Conservation (phyloP, 2,329 filamentous ascomycete genomes). For the Hawksworthiomyces lignivorus region DNA sequence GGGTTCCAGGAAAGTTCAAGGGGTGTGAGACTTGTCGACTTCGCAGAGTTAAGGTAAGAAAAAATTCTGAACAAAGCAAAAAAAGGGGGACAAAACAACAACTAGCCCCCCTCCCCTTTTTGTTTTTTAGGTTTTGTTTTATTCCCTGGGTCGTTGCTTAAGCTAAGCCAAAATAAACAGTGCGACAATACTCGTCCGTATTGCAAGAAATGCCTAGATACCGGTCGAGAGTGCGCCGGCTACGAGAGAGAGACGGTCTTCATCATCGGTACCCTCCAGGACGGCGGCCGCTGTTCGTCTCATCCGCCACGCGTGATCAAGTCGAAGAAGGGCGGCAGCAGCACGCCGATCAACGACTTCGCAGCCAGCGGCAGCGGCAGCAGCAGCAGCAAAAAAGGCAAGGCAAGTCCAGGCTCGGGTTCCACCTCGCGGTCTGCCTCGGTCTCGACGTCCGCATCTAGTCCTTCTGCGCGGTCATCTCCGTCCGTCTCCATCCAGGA, state of each 20-base stretch:
- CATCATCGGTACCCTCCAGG: constrained; percentile 51
- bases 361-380: neutral
- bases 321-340: constrained; percentile 23
- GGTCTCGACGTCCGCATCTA: neutral
- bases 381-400: constrained; percentile 1
- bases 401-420: neutral
- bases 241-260: constrained; percentile 58
- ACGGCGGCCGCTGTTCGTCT: constrained; percentile 48
- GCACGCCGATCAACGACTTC: neutral
- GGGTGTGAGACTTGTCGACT: constrained; percentile 55
- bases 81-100: too few relatives aligned
- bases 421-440: constrained; percentile 1
- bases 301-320: constrained; percentile 43
- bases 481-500: neutral
- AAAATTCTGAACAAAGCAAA: neutral
- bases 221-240: constrained; percentile 50
- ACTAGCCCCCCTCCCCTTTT: constrained; percentile 1
- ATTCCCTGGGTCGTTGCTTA: neutral
- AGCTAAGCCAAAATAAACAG: constrained; percentile 24
- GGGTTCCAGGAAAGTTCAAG: constrained; percentile 56
- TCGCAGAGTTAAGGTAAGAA: constrained; percentile 49
- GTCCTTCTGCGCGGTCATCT: neutral
- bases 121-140: neutral
- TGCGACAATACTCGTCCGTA: constrained; percentile 55
- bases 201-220: constrained; percentile 53